These are phyloP conservation scores for Tolypocladium nubicola DNA, from an alignment of 2,329 filamentous ascomycete species.

Conservation along the genomic window DNA sequence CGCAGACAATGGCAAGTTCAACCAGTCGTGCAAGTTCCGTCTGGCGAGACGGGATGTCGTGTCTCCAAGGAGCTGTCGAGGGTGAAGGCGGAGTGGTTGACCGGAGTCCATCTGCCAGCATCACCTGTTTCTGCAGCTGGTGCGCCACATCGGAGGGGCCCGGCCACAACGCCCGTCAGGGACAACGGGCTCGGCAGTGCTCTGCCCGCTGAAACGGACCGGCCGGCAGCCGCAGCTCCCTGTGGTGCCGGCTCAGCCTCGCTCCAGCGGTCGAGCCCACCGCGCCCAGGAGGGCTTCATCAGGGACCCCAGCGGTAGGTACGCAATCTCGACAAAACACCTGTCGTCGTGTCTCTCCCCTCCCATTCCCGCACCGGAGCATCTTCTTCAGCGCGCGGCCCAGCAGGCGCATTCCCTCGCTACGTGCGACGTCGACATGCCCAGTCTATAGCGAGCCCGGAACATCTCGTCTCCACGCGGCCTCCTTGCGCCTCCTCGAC, in stretches of 20 bases:
- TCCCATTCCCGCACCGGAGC: neutral
- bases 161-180: neutral
- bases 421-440: neutral
- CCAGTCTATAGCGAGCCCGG: neutral
- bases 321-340: neutral
- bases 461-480: neutral
- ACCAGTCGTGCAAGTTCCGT: neutral
- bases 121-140: neutral
- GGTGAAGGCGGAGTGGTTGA: neutral
- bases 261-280: neutral
- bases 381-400: neutral
- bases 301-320: neutral
- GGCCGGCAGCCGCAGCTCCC: neutral
- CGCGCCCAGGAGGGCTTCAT: neutral
- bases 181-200: too few relatives aligned
- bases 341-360: neutral
- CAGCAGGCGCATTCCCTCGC: neutral
- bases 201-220: too few relatives aligned
- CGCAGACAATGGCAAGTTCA: neutral
- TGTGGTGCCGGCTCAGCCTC: neutral
- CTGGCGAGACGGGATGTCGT: neutral
- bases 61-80: neutral
- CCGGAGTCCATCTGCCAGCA: neutral
- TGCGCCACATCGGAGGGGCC: neutral
- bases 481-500: neutral